Percentiles rank a stretch among this genome's conserved stretches.
phyloP scores from a whole-genome alignment of 176 grass and related monocot species.

The Urochloa ruziziensis region DNA sequence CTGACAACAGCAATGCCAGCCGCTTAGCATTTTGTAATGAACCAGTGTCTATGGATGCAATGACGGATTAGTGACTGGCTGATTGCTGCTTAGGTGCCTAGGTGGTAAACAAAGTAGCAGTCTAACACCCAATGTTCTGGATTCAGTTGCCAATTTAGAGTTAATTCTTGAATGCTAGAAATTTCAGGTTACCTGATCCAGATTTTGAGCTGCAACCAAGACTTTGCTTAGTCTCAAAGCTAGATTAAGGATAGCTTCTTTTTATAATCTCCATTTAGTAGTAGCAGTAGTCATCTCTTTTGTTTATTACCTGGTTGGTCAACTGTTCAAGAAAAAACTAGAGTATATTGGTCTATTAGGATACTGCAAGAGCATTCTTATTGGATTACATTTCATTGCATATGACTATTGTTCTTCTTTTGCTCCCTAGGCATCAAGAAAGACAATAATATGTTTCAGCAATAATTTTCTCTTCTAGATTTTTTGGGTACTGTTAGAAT shows the following conservation, averaged over 20 bases:
- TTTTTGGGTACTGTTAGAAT: not conserved
- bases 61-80: not conserved
- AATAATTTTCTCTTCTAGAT: not conserved
- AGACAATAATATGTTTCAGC: not conserved
- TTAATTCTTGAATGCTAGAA: not conserved
- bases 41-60: not conserved
- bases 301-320: constrained; percentile 14
- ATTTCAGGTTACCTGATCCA: not conserved
- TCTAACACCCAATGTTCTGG: not conserved
- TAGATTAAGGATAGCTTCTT: not conserved
- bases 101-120: not conserved
- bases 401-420: not conserved
- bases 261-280: not conserved
- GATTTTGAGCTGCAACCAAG: not conserved
- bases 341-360: not conserved
- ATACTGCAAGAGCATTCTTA: constrained; percentile 2
- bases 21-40: not conserved
- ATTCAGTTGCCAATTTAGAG: not conserved
- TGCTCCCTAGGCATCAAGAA: not conserved
- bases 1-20: not conserved
- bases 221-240: not conserved
- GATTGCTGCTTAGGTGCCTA: not conserved
- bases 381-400: constrained; percentile 11
- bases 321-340: constrained; percentile 37
- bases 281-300: constrained; percentile 1